Conservation (phyloP, 148 eudicot species). For the Chenopodium formosanum region DNA sequence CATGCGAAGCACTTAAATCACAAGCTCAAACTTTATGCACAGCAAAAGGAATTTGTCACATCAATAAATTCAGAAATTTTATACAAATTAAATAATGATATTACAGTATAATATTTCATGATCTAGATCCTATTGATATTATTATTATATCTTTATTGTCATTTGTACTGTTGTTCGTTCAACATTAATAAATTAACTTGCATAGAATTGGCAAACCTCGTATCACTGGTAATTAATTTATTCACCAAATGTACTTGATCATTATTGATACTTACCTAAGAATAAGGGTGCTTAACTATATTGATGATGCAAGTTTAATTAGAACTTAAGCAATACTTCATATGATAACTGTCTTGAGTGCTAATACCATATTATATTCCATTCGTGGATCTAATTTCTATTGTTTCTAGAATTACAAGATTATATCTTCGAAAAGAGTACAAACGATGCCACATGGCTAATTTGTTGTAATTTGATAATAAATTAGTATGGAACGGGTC, state of each 20-base stretch:
- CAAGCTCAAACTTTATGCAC: constrained; percentile 3
- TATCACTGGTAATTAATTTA: neutral
- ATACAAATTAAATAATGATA: neutral
- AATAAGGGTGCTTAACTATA: neutral
- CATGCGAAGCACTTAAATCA: constrained; percentile 18
- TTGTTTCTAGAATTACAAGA: too few relatives aligned
- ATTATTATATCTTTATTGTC: too few relatives aligned
- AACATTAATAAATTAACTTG: neutral
- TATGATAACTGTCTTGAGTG: too few relatives aligned
- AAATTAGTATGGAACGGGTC: too few relatives aligned
- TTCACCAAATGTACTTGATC: neutral
- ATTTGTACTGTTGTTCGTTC: neutral
- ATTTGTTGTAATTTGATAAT: too few relatives aligned
- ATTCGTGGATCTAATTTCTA: too few relatives aligned
- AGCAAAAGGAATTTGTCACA: constrained; percentile 6
- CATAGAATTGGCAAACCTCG: neutral
- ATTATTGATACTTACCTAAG: neutral
- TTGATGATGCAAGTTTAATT: neutral
- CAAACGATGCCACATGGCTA: too few relatives aligned
- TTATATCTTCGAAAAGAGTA: too few relatives aligned
- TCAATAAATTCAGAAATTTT: neutral
- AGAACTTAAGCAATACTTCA: neutral
- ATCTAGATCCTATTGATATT: too few relatives aligned
- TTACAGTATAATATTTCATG: neutral
- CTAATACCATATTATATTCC: too few relatives aligned